Conservation (phyloP, 345 rosid genomes). For the Mercurialis annua region DNA sequence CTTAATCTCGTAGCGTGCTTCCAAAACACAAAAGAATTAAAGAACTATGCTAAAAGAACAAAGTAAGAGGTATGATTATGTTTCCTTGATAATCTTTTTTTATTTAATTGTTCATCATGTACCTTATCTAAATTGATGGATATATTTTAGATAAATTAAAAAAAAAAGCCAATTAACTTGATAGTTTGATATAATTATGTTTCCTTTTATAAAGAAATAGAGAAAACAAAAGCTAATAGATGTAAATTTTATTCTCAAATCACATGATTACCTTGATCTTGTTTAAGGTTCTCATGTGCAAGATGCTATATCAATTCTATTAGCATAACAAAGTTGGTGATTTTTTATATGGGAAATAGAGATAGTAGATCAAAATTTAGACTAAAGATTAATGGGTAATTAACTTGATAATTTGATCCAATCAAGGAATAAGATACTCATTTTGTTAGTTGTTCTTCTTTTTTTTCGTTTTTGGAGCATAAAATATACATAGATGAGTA, state of each 20-base stretch:
- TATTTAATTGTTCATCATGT: not conserved
- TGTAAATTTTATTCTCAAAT: conserved; percentile 12
- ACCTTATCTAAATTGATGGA: not conserved
- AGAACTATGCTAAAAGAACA: conserved; percentile 2
- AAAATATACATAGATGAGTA: no score
- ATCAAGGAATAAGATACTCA: no score
- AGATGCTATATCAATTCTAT: not conserved
- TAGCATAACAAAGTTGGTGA: not conserved
- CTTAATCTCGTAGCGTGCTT: not conserved
- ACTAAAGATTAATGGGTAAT: no score
- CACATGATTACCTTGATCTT: conserved; percentile 15
- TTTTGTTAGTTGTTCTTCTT: no score
- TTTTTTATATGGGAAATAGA: not conserved
- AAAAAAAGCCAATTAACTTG: not conserved
- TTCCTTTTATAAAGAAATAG: not conserved
- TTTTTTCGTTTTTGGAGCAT: no score
- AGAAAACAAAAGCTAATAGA: conserved; percentile 7
- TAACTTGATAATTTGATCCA: not conserved
- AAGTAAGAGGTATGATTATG: conserved; percentile 20
- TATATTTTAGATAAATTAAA: not conserved
- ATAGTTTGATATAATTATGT: no score
- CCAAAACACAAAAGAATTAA: not conserved
- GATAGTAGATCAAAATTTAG: no score
- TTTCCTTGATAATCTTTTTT: conserved; percentile 3
- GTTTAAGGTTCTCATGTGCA: not conserved